These are phyloP conservation scores for Rhinocladiella similis DNA, from an alignment of 2,329 filamentous ascomycete species.

Conservation along the genomic window DNA sequence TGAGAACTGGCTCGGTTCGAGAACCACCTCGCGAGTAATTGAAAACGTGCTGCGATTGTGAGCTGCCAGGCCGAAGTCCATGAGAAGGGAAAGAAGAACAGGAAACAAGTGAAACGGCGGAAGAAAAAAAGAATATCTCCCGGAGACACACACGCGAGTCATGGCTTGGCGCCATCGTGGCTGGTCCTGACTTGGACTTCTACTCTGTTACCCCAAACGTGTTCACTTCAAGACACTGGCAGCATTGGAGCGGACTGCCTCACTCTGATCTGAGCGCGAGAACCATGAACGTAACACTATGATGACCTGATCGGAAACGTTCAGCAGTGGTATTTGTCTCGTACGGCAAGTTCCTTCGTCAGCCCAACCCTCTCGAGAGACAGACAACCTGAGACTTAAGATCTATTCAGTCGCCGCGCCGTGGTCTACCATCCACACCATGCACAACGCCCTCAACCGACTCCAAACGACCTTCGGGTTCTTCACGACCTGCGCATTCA, in stretches of 20 bases:
- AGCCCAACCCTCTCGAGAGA: no score
- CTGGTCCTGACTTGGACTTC: not conserved
- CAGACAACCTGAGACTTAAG: no score
- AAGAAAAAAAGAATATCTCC: not conserved
- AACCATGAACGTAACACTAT: not conserved
- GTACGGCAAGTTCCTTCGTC: no score
- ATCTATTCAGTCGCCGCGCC: no score
- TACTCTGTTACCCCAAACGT: conserved; percentile 4
- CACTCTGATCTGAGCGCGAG: no score
- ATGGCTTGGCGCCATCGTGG: not conserved
- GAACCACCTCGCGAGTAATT: conserved; percentile 24
- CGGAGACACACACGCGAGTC: not conserved
- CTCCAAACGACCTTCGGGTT: conserved; percentile 94
- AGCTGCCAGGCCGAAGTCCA: conserved; percentile 28
- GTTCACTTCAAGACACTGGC: not conserved
- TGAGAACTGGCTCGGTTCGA: not conserved
- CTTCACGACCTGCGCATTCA: conserved; percentile 92
- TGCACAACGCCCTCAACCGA: conserved; percentile 86
- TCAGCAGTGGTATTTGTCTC: not conserved
- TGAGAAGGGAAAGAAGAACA: conserved; percentile 9
- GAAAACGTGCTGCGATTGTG: conserved; percentile 19
- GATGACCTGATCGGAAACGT: not conserved
- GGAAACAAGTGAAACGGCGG: not conserved
- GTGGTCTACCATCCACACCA: conserved; percentile 39
- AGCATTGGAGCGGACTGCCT: not conserved